A percentile compares a stretch with the other conserved stretches of the same genome.
These are phyloP conservation scores for Phialemoniopsis sp. DNA, from an alignment of 2,329 filamentous ascomycete genomes.

Conservation along the genomic window DNA sequence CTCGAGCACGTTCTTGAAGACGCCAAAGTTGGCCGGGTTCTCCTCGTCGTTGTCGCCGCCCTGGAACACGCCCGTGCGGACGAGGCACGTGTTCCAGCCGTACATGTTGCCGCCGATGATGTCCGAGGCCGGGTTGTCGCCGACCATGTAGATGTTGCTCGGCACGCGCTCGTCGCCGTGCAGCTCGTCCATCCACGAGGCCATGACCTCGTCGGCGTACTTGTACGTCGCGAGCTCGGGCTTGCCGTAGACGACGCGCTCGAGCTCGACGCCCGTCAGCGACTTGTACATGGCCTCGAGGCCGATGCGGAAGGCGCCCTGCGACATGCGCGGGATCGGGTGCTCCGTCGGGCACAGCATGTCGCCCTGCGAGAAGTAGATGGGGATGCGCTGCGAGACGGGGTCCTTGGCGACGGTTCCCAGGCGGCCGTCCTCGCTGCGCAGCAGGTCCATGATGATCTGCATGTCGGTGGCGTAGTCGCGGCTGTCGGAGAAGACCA, in stretches of 20 bases:
- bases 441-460: constrained; percentile 70
- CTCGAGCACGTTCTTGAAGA: constrained; percentile 69
- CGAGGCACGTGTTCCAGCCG: constrained; percentile 76
- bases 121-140: constrained; percentile 70
- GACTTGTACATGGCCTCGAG: constrained; percentile 72
- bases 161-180: constrained; percentile 68
- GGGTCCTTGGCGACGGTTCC: constrained; percentile 64
- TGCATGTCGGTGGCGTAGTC: constrained; percentile 75
- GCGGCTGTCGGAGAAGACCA: constrained; percentile 70
- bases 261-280: constrained; percentile 64
- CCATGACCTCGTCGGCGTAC: constrained; percentile 70
- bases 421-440: constrained; percentile 62
- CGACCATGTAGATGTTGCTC: constrained; percentile 71
- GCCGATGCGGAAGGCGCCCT: constrained; percentile 71
- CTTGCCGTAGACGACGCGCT: constrained; percentile 75
- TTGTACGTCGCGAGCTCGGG: constrained; percentile 73
- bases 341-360: constrained; percentile 58
- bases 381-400: constrained; percentile 62
- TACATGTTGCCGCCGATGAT: constrained; percentile 78
- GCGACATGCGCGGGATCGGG: constrained; percentile 65
- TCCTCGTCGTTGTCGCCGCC: constrained; percentile 71
- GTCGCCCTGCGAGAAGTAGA: constrained; percentile 57
- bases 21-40: constrained; percentile 74
- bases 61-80: constrained; percentile 75
- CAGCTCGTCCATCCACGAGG: constrained; percentile 71